Evolutionary conservation across 1,284 basidiomycete genomes (phyloP).

Genomic region (Cryptococcus sp.): DNA sequence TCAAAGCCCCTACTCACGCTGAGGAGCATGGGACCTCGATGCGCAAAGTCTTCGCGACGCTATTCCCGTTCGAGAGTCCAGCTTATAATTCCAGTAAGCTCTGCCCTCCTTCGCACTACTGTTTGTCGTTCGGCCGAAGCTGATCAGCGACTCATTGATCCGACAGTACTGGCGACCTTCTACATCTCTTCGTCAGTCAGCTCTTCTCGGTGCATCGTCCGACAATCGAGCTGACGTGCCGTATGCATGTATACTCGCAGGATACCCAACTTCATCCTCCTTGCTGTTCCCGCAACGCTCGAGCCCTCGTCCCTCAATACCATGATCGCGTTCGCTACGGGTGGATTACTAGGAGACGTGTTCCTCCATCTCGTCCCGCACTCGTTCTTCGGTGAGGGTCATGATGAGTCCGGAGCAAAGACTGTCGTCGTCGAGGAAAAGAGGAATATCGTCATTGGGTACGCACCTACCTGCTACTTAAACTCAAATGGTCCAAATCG

Average conservation of each 20-base stretch:
- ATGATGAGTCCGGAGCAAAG: slow-evolving; percentile 62
- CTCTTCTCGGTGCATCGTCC: neutral
- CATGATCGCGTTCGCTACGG: slow-evolving; percentile 70
- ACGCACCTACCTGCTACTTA: slow-evolving; percentile 8
- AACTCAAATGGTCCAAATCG: neutral
- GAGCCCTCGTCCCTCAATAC: slow-evolving; percentile 79
- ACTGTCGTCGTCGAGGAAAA: slow-evolving; percentile 83
- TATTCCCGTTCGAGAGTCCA: slow-evolving; percentile 79
- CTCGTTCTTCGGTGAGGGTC: slow-evolving; percentile 82
- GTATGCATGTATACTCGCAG: slow-evolving; percentile 56
- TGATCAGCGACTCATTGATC: neutral
- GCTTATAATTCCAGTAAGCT: slow-evolving; percentile 73
- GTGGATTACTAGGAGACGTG: slow-evolving; percentile 83
- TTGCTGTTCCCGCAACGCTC: slow-evolving; percentile 83
- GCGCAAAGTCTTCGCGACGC: slow-evolving; percentile 65
- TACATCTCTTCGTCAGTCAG: slow-evolving; percentile 83
- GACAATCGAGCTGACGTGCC: neutral
- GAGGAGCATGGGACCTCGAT: slow-evolving; percentile 29
- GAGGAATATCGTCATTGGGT: slow-evolving; percentile 83
- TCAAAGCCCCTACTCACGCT: slow-evolving; percentile 9
- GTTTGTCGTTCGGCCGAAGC: neutral
- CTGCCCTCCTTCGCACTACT: no score
- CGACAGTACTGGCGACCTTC: slow-evolving; percentile 75
- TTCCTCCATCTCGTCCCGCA: slow-evolving; percentile 87
- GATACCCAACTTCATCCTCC: slow-evolving; percentile 86